Evolutionary conservation across 495 filamentous ascomycete genomes (phyloP).

Genomic region (Penicillium cataractarum): DNA sequence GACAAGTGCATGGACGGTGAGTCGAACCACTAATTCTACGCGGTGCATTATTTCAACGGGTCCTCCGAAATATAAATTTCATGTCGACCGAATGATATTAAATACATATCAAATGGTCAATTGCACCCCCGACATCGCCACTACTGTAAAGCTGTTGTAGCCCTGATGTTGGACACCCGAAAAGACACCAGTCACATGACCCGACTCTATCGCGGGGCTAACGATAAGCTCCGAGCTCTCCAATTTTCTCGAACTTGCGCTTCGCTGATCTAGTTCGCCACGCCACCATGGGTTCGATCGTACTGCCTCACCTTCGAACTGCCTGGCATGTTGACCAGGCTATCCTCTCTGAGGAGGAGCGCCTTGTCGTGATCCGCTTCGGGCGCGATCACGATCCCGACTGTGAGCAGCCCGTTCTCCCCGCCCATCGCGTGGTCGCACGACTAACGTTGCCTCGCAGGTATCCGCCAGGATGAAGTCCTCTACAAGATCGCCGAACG

Average conservation of each 20-base stretch:
- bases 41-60: no score
- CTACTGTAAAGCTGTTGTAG: background rate
- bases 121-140: background rate
- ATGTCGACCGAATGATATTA: no score
- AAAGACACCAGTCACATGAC: constrained; percentile 25
- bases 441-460: constrained; percentile 29
- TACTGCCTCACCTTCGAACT: constrained; percentile 87
- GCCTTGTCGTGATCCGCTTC: constrained; percentile 94
- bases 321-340: constrained; percentile 98
- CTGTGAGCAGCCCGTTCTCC: constrained; percentile 36
- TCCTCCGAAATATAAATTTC: no score
- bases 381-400: constrained; percentile 78
- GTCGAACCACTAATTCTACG: no score
- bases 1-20: no score
- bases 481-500: constrained; percentile 70
- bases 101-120: no score
- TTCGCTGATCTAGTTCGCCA: background rate
- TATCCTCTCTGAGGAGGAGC: constrained; percentile 90
- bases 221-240: constrained; percentile 28
- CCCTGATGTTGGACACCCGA: background rate
- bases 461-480: constrained; percentile 94
- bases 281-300: constrained; percentile 79
- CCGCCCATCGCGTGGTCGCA: background rate
- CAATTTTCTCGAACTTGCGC: constrained; percentile 14
- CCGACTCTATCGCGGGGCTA: constrained; percentile 23